A percentile compares a stretch with the other conserved stretches of the same genome.
phyloP scores from a whole-genome alignment of 2,329 filamentous ascomycete species.

The Claviceps maximensis region DNA sequence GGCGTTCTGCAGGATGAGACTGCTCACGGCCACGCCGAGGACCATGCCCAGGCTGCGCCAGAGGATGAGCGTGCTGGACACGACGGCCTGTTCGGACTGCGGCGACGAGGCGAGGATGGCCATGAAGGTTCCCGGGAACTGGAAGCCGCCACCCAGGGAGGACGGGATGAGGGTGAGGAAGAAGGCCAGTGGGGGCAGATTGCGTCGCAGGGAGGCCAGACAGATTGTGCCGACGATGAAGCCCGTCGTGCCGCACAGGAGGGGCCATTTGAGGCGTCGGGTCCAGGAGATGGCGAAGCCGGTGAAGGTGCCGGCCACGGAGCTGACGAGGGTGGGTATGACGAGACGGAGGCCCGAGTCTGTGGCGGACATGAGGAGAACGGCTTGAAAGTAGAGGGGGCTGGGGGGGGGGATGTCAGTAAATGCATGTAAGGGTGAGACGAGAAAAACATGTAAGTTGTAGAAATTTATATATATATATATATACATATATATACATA shows the following conservation, averaged over 20 bases:
- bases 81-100: constrained; percentile 52
- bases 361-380: constrained; percentile 56
- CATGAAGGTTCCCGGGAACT: constrained; percentile 52
- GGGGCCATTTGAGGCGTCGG: constrained; percentile 44
- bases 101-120: constrained; percentile 45
- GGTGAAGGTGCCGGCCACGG: constrained; percentile 39
- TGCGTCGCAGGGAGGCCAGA: constrained; percentile 35
- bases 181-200: constrained; percentile 39
- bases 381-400: constrained; percentile 65
- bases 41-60: constrained; percentile 62
- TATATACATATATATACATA: neutral
- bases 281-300: constrained; percentile 51
- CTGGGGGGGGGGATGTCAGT: constrained; percentile 19
- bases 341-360: constrained; percentile 60
- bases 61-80: constrained; percentile 56
- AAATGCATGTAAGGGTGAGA: too few species aligned
- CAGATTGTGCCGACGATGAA: constrained; percentile 37
- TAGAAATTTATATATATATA: too few species aligned
- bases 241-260: constrained; percentile 35
- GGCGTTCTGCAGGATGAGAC: constrained; percentile 60
- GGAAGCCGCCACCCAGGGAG: constrained; percentile 47
- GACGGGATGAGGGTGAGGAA: constrained; percentile 43
- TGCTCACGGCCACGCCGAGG: constrained; percentile 58
- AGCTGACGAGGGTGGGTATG: constrained; percentile 44
- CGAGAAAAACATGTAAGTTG: too few species aligned